Conservation (phyloP, 2,329 filamentous ascomycete genomes). For the Cytospora piceae region DNA sequence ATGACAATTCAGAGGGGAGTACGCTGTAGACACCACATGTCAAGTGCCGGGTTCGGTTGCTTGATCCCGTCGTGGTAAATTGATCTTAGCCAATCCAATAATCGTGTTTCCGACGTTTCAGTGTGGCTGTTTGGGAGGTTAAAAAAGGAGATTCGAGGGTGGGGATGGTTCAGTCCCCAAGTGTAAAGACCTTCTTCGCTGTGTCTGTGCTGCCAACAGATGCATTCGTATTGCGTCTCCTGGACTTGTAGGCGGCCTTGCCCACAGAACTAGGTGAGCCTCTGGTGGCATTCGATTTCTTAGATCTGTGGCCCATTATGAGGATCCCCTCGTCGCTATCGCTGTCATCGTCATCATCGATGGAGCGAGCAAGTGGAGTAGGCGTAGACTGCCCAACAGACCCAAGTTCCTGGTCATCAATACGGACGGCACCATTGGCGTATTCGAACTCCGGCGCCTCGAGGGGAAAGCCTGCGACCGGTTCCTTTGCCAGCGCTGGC, state of each 20-base stretch:
- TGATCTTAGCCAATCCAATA: background rate
- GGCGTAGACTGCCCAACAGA: conserved; percentile 31
- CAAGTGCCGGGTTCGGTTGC: background rate
- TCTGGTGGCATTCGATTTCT: conserved; percentile 24
- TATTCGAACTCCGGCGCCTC: conserved; percentile 43
- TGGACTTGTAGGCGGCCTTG: conserved; percentile 42
- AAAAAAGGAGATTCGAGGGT: background rate
- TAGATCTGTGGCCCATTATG: conserved; percentile 42
- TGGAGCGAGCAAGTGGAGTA: conserved; percentile 31
- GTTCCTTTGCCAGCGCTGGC: conserved; percentile 54
- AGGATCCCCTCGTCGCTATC: conserved; percentile 59
- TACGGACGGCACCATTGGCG: conserved; percentile 37
- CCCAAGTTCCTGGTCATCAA: conserved; percentile 35
- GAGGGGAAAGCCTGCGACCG: conserved; percentile 51
- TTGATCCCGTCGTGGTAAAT: background rate
- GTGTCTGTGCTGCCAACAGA: conserved; percentile 67
- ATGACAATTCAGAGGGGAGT: conserved; percentile 10
- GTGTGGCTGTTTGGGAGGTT: background rate
- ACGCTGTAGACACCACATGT: background rate
- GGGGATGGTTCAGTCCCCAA: conserved; percentile 38
- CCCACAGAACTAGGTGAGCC: conserved; percentile 34
- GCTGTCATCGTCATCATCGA: conserved; percentile 53
- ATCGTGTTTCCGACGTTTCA: background rate
- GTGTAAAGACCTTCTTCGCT: conserved; percentile 58
- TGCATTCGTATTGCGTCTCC: conserved; percentile 62